Evolutionary conservation across 805 yeast genomes (phyloP).

Genomic region (Saccharomycopsis javanensis): DNA sequence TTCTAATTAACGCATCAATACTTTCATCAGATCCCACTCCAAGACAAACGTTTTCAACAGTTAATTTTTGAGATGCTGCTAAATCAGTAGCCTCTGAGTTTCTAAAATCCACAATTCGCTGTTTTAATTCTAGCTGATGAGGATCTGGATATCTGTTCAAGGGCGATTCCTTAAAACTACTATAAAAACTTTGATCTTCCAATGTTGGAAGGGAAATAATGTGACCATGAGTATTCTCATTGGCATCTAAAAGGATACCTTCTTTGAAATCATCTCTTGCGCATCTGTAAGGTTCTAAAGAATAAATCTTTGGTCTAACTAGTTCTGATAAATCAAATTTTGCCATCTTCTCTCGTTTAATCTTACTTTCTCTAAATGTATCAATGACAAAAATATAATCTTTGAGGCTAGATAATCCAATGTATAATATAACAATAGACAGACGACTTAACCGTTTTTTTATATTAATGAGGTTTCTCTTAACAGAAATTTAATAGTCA

Average conservation of each 20-base stretch:
- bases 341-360: constrained; percentile 3
- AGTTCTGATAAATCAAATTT: constrained; percentile 28
- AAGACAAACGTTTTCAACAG: constrained; percentile 66
- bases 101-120: constrained; percentile 61
- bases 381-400: no score
- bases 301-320: constrained; percentile 76
- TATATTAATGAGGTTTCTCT: neutral
- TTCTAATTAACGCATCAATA: constrained; percentile 79
- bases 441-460: neutral
- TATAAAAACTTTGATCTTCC: constrained; percentile 24
- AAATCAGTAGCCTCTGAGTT: constrained; percentile 35
- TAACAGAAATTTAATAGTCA: neutral
- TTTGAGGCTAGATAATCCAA: no score
- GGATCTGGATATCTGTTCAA: constrained; percentile 96
- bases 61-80: constrained; percentile 27
- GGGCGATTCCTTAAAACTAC: constrained; percentile 25
- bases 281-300: constrained; percentile 86
- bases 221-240: constrained; percentile 92
- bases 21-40: constrained; percentile 98
- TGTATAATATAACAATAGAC: no score
- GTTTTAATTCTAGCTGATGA: constrained; percentile 72
- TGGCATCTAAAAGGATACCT: constrained; percentile 88
- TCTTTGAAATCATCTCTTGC: constrained; percentile 91
- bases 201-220: constrained; percentile 33
- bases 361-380: no score